Percentiles rank a stretch among this genome's conserved stretches.
Conservation (phyloP, 345 rosid genomes). For the Eucalyptus polybractea region DNA sequence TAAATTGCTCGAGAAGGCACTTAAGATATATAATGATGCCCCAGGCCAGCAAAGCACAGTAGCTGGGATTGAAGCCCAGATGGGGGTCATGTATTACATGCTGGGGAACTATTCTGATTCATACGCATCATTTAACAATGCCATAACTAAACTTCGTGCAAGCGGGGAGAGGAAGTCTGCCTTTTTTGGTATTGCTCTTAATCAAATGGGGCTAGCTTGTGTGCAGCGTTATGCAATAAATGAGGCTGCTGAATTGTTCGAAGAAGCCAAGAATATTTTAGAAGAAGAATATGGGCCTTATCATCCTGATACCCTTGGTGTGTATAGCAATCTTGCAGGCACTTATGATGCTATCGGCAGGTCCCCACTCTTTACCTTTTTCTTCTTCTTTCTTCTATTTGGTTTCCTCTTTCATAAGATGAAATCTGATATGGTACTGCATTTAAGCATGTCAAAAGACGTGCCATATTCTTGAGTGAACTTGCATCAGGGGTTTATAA, state of each 20-base stretch:
- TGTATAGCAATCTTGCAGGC: conserved; percentile 91
- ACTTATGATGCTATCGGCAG: conserved; percentile 91
- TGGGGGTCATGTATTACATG: conserved; percentile 87
- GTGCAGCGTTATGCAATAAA: conserved; percentile 54
- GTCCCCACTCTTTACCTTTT: conserved; percentile 14
- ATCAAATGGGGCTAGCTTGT: conserved; percentile 94
- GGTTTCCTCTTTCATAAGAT: neutral
- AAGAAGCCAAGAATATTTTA: conserved; percentile 67
- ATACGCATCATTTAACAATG: conserved; percentile 48
- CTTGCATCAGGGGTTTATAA: neutral
- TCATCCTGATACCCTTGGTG: conserved; percentile 87
- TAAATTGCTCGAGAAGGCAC: conserved; percentile 63
- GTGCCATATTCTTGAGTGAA: neutral
- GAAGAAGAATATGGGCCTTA: conserved; percentile 73
- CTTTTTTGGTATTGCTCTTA: conserved; percentile 78
- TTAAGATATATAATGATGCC: conserved; percentile 49
- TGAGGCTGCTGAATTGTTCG: conserved; percentile 74
- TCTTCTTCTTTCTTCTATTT: neutral
- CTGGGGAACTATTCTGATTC: conserved; percentile 71
- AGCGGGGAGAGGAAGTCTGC: conserved; percentile 76
- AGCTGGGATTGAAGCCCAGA: conserved; percentile 91
- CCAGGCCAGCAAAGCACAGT: conserved; percentile 70
- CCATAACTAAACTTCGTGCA: conserved; percentile 52
- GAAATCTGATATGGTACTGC: neutral
- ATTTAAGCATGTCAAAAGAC: neutral